Evolutionary conservation across 2,329 filamentous ascomycete genomes (phyloP).

Genomic region (Penicillium verrucosum): DNA sequence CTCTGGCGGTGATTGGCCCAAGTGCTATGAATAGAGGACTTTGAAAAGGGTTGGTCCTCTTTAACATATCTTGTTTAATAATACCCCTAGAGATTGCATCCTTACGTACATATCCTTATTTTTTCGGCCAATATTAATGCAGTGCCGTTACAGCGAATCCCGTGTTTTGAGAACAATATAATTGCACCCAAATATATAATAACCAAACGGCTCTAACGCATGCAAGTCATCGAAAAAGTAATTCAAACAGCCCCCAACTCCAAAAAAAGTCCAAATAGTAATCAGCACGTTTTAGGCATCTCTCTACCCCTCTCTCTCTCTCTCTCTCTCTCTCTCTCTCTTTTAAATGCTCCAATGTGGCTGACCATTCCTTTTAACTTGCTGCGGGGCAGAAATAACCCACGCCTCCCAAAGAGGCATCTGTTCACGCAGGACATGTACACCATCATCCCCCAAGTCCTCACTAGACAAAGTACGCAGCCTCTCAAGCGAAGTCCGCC

Average conservation of each 20-base stretch:
- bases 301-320: background rate
- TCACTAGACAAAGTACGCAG: constrained; percentile 29
- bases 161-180: background rate
- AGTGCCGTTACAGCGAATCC: no score
- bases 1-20: constrained; percentile 68
- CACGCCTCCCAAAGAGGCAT: constrained; percentile 39
- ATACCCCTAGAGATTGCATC: background rate
- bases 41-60: background rate
- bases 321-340: background rate
- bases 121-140: background rate
- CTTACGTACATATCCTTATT: background rate
- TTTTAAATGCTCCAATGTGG: constrained; percentile 2
- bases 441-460: constrained; percentile 39
- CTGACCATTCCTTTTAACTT: background rate
- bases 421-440: constrained; percentile 33
- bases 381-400: constrained; percentile 30
- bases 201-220: background rate
- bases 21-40: constrained; percentile 49
- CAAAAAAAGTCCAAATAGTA: background rate
- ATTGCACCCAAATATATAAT: background rate
- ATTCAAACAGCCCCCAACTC: constrained; percentile 17
- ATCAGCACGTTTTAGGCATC: background rate
- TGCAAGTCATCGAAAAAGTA: background rate
- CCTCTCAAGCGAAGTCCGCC: constrained; percentile 21
- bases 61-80: background rate